phyloP scores from a whole-genome alignment of 371 early-diverging fungal species.

The Mortierella sp. region DNA sequence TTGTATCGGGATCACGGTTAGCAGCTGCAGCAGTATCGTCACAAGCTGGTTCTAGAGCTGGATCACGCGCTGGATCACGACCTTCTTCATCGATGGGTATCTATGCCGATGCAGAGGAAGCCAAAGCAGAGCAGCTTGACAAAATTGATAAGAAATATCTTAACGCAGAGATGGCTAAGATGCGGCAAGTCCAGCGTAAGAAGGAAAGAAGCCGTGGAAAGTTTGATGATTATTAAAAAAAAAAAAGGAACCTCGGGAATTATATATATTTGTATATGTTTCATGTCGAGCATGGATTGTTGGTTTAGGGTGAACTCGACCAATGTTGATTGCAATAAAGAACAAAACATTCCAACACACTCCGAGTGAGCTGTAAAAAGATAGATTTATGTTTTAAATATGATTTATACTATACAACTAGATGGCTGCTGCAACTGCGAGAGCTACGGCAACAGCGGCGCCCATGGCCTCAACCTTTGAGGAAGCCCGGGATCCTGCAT shows the following conservation, averaged over 20 bases:
- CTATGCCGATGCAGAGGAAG: slow-evolving; percentile 52
- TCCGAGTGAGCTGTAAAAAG: not conserved
- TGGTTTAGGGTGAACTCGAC: not conserved
- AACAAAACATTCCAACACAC: not conserved
- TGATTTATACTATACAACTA: not conserved
- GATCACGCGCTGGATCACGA: slow-evolving; percentile 49
- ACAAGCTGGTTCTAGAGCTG: slow-evolving; percentile 33
- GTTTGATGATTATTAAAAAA: slow-evolving; percentile 39
- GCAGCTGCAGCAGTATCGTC: slow-evolving; percentile 32
- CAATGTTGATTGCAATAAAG: not conserved
- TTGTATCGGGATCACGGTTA: slow-evolving; percentile 24
- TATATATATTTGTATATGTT: no score
- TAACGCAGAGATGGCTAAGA: slow-evolving; percentile 52
- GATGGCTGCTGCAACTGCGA: slow-evolving; percentile 15
- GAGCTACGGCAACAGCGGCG: slow-evolving; percentile 17
- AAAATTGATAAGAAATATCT: slow-evolving; percentile 49
- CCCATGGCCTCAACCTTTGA: slow-evolving; percentile 26
- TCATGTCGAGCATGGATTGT: no score
- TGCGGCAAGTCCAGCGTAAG: slow-evolving; percentile 51
- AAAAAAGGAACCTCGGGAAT: no score
- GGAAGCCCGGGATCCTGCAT: slow-evolving; percentile 4
- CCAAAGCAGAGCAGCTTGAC: slow-evolving; percentile 42
- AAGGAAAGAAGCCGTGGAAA: slow-evolving; percentile 41
- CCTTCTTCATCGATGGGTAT: slow-evolving; percentile 49
- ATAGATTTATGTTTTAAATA: slow-evolving; percentile 5